Conservation (phyloP, 495 filamentous ascomycete species). For the Neurospora terricola region DNA sequence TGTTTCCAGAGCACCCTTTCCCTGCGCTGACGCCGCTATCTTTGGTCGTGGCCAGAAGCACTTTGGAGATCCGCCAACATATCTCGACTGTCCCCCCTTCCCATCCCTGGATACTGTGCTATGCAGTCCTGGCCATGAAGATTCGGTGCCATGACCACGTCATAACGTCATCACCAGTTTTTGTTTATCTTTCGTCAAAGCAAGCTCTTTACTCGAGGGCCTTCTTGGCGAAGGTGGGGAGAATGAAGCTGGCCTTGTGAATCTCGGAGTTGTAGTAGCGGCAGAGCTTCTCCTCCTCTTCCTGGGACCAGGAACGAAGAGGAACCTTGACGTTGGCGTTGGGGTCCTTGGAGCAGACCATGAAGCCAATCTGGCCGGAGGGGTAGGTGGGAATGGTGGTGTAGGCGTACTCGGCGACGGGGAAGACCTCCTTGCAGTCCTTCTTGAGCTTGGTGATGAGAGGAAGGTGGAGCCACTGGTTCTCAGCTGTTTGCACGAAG, state of each 20-base stretch:
- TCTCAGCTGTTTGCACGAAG: constrained; percentile 60
- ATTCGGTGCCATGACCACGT: not conserved
- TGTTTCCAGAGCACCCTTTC: not conserved
- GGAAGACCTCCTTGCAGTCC: constrained; percentile 94
- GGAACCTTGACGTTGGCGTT: constrained; percentile 74
- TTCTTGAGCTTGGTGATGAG: constrained; percentile 90
- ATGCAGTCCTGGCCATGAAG: not conserved
- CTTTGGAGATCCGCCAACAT: not conserved
- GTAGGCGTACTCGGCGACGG: constrained; percentile 95
- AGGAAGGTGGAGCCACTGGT: constrained; percentile 95
- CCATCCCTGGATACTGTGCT: not conserved
- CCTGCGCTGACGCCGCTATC: not conserved
- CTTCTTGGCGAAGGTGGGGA: constrained; percentile 85
- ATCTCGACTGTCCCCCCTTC: not conserved
- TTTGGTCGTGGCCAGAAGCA: not conserved
- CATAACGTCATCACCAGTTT: not conserved
- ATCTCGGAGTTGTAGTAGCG: constrained; percentile 93
- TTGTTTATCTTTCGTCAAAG: not conserved
- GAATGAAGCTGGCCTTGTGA: constrained; percentile 84
- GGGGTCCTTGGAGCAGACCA: constrained; percentile 96
- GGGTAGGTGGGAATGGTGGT: constrained; percentile 99
- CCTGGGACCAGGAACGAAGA: constrained; percentile 61
- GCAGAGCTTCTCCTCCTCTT: constrained; percentile 88
- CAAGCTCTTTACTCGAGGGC: constrained; percentile 45
- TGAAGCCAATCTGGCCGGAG: constrained; percentile 98